Conservation (phyloP, 148 eudicot species). For the Chenopodium album region DNA sequence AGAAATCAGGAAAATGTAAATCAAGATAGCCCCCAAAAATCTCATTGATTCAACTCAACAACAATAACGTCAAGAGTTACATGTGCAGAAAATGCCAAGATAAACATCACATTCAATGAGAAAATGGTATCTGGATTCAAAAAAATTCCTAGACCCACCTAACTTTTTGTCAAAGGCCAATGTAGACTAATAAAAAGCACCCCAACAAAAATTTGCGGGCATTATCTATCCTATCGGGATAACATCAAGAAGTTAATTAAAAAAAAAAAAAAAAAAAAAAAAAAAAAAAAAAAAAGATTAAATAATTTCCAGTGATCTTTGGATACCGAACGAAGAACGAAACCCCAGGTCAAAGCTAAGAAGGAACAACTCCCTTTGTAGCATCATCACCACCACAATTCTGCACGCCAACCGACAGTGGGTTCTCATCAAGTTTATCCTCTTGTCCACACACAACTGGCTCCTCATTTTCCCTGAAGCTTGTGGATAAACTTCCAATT, state of each 20-base stretch:
- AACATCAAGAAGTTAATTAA: not conserved
- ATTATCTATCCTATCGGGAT: conserved; percentile 15
- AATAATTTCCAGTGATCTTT: not conserved
- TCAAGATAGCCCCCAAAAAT: conserved; percentile 1
- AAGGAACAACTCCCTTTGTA: not conserved
- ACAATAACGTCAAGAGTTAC: conserved; percentile 14
- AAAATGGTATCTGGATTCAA: conserved; percentile 7
- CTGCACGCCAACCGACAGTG: not conserved
- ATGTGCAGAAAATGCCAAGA: conserved; percentile 16
- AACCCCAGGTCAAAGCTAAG: not conserved
- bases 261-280: no score
- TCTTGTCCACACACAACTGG: conserved; percentile 17
- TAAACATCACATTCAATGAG: conserved; percentile 15
- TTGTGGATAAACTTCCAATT: conserved; percentile 12
- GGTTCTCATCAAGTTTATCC: conserved; percentile 18
- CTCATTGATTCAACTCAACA: conserved; percentile 22
- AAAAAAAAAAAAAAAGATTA: not conserved
- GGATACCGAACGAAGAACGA: not conserved
- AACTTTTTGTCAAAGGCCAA: conserved; percentile 1
- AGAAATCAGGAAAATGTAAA: not conserved
- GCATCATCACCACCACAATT: conserved; percentile 16
- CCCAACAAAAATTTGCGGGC: conserved; percentile 10
- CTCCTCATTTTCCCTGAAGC: conserved; percentile 29
- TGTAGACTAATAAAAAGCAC: conserved; percentile 4
- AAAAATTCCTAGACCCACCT: conserved; percentile 10